Evolutionary conservation across 192 early-diverging fungal genomes (phyloP).

Genomic region (Gonapodya prolifera): DNA sequence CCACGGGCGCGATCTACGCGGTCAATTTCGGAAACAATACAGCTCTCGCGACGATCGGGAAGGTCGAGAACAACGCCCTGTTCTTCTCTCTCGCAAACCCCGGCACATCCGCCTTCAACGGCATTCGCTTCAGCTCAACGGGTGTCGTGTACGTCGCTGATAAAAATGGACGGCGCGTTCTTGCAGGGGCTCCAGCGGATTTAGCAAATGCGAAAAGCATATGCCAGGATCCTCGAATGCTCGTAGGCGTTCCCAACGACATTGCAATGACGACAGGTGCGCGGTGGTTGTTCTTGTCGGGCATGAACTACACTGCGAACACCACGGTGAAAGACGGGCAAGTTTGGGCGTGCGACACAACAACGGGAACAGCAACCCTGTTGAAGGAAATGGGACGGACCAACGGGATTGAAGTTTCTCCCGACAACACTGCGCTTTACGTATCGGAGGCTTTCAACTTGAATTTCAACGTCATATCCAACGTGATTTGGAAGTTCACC

Average conservation of each 20-base stretch:
- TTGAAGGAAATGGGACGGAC: conserved; percentile 29
- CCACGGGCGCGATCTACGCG: conserved; percentile 30
- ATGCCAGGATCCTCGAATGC: conserved; percentile 17
- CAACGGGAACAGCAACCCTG: conserved; percentile 18
- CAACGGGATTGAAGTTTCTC: conserved; percentile 43
- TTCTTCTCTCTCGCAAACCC: conserved; percentile 12
- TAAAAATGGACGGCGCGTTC: conserved; percentile 20
- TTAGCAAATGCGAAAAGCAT: conserved; percentile 11
- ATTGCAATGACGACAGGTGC: conserved; percentile 26
- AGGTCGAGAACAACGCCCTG: conserved; percentile 9
- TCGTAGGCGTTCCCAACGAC: conserved; percentile 40
- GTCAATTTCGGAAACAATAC: conserved; percentile 17
- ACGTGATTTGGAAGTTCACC: conserved; percentile 29
- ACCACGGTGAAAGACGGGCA: conserved; percentile 25
- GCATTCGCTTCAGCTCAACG: conserved; percentile 22
- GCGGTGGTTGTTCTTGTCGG: conserved; percentile 23
- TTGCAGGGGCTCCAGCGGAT: conserved; percentile 14
- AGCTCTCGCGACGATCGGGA: conserved; percentile 6
- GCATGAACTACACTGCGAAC: conserved; percentile 26
- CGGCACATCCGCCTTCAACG: conserved; percentile 29
- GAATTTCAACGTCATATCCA: conserved; percentile 22
- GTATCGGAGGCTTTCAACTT: conserved; percentile 35
- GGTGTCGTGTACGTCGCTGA: conserved; percentile 26
- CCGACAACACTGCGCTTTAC: conserved; percentile 37
- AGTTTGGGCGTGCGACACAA: conserved; percentile 31